Evolutionary conservation across 768 basidiomycete genomes (phyloP), one percentile per base, ranked within the genome.

Genomic region (Amanita molliuscula): DNA sequence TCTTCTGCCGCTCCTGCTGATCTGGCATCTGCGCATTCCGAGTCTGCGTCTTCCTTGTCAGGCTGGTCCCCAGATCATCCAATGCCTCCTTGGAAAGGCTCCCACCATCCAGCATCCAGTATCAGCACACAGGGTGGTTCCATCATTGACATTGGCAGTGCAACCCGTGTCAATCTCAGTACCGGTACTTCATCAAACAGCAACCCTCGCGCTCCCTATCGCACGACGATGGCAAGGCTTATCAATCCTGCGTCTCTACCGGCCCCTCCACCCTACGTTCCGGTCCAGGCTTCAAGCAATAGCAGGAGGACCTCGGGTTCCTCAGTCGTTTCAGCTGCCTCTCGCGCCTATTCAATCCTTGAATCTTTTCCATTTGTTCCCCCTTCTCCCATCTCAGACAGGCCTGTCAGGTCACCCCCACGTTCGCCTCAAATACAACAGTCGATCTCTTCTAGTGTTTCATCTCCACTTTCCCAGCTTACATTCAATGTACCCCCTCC

Each of bases 341-440:
- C 84, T 2, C 76, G 77, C 44, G 85, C 87, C 23, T 88, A 91
- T 60, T 90, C 88, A 3, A 88, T 91, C 56, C 73, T 91, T 23
- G 88, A 89, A 64, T 82, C 79, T 11, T 92, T 92, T 73, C 87
- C 86, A 31, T 90, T 92, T 61, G 88, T 92, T 7, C 89, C 89
- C 20, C 89, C 89, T 1, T 89, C 88, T 6, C 89, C 89, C 5
- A 89, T 91, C 52, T 88, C 87, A n/a, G 79, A 86, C 56, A 73
- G 83, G 47, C 88, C 87, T 8, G 68, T 81, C 57, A 73, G 86
- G 53, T 81, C 84, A 3, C 85, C 85, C 4, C 83, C 84, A 33
- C 79, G 80, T 50, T 88, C 87, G 8, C 86, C 88, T 6, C 68
- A 85, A 16, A 72, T 66, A 23, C 78, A 83, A 62, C 81, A 83